Evolutionary conservation across 2,329 filamentous ascomycete species (phyloP).

Genomic region (Bimuria novae-zelandiae): DNA sequence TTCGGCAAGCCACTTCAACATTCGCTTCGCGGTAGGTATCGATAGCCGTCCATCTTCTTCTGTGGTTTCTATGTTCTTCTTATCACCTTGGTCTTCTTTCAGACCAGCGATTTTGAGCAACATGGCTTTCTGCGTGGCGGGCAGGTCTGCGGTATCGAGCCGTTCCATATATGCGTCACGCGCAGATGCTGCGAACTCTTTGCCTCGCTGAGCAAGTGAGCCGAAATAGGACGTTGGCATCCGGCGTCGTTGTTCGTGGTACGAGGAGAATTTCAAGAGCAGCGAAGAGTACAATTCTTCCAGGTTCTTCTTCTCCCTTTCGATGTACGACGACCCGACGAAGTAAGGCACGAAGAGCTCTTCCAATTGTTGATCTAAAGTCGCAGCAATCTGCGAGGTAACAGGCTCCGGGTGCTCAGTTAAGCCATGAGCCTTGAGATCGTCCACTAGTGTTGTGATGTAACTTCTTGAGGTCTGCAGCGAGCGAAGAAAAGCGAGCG

Average conservation of each 20-base stretch:
- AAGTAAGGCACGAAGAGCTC: slow-evolving; percentile 71
- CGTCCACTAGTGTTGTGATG: slow-evolving; percentile 85
- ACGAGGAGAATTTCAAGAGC: slow-evolving; percentile 96
- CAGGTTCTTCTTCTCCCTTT: slow-evolving; percentile 68
- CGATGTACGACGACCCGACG: slow-evolving; percentile 67
- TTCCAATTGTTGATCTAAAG: slow-evolving; percentile 70
- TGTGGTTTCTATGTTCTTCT: slow-evolving; percentile 85
- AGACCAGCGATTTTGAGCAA: slow-evolving; percentile 88
- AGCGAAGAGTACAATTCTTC: slow-evolving; percentile 88
- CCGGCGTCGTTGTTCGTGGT: slow-evolving; percentile 86
- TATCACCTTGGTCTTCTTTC: slow-evolving; percentile 72
- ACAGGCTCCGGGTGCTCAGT: slow-evolving; percentile 94
- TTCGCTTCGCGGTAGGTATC: slow-evolving; percentile 88
- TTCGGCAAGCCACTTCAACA: slow-evolving; percentile 97
- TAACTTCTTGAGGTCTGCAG: slow-evolving; percentile 90
- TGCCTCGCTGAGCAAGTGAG: slow-evolving; percentile 85
- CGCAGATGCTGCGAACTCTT: slow-evolving; percentile 83
- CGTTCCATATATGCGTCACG: slow-evolving; percentile 90
- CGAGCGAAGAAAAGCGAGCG: slow-evolving; percentile 86
- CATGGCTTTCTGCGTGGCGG: slow-evolving; percentile 85
- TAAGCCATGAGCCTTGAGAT: slow-evolving; percentile 89
- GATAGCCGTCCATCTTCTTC: slow-evolving; percentile 87
- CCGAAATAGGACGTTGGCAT: slow-evolving; percentile 90
- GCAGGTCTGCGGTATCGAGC: slow-evolving; percentile 86
- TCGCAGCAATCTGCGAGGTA: slow-evolving; percentile 77